Conservation (phyloP, 1,284 basidiomycete genomes). For the Ustilago hordei region DNA sequence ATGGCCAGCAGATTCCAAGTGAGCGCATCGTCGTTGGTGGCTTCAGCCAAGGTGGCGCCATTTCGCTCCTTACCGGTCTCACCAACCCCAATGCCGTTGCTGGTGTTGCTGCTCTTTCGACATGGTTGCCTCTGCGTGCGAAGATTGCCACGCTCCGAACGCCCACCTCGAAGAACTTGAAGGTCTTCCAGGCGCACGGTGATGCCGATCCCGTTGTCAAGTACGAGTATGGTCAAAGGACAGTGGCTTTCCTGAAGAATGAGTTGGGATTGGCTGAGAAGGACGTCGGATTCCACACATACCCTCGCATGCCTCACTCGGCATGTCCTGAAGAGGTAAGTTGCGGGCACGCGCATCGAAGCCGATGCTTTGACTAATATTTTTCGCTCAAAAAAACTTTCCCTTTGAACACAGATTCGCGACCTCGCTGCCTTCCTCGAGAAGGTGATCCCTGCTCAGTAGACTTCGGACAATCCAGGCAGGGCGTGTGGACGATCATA, state of each 20-base stretch:
- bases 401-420: conserved; percentile 38
- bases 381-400: not conserved
- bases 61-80: conserved; percentile 61
- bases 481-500: not conserved
- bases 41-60: conserved; percentile 66
- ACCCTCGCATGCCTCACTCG: conserved; percentile 64
- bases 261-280: conserved; percentile 52
- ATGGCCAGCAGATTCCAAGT: conserved; percentile 55
- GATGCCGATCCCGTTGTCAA: conserved; percentile 63
- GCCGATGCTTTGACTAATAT: not conserved
- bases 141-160: conserved; percentile 56
- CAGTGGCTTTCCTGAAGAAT: conserved; percentile 50
- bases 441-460: conserved; percentile 51
- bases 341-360: not conserved
- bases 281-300: conserved; percentile 57
- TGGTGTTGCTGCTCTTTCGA: conserved; percentile 63
- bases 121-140: conserved; percentile 66
- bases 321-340: conserved; percentile 65
- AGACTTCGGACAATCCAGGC: not conserved
- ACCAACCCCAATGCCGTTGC: conserved; percentile 52
- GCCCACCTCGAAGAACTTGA: conserved; percentile 42
- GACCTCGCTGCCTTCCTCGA: conserved; percentile 59
- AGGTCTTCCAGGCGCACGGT: conserved; percentile 66
- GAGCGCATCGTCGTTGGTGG: conserved; percentile 65
- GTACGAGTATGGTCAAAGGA: conserved; percentile 57